Base-by-base conservation (phyloP, 108 stramenopile species). In the Skeletonema menzelii region DNA sequence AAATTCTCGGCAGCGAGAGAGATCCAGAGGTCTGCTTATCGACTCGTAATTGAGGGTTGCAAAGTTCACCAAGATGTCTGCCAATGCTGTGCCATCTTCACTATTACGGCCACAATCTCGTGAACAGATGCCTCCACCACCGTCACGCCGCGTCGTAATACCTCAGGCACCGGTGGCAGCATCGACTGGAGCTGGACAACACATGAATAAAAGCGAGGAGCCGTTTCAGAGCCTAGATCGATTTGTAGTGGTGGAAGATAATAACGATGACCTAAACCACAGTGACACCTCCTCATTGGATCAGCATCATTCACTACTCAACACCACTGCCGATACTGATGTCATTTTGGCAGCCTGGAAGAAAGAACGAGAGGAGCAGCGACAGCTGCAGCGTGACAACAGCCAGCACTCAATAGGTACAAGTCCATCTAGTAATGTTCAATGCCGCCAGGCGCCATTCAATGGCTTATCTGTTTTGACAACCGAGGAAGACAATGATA, bases 41-140 rank as follows among this genome's bases (percentile, higher is more conserved):
- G n/a, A 5, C 15, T 37, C 40, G 14, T n/a, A 2, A 11, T 38
- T 12, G 37, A 38, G 2, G 37, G 13, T 38, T 38, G 8, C 11
- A 37, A 15, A 15, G 3, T 42, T 32, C 0, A 15, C 0, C 15
- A 2, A 24, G 15, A 53, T 53, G 49, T 7, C 22, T 53, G 49
- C 49, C 49, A 53, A 53, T 53, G 49, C 19, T 22, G 22, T 53
- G 8, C 19, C 22, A 53, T 53, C 49, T 22, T 53, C 49, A 20
- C 4, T 22, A 17, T 17, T 47, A 24, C 22, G 49, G 49, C 49
- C 49, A 53, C 49, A 24, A 20, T 53, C 49, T 53, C 49, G 49
- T 20, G 49, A 53, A 53, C 49, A 53, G 49, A 53, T 53, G 49
- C 49, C 49, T 53, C 49, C 49, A 7, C 49, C 49, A 22, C 20